These are phyloP conservation scores for Allantophomopsis lycopodina DNA, from an alignment of 2,329 filamentous ascomycete genomes.

Conservation along the genomic window DNA sequence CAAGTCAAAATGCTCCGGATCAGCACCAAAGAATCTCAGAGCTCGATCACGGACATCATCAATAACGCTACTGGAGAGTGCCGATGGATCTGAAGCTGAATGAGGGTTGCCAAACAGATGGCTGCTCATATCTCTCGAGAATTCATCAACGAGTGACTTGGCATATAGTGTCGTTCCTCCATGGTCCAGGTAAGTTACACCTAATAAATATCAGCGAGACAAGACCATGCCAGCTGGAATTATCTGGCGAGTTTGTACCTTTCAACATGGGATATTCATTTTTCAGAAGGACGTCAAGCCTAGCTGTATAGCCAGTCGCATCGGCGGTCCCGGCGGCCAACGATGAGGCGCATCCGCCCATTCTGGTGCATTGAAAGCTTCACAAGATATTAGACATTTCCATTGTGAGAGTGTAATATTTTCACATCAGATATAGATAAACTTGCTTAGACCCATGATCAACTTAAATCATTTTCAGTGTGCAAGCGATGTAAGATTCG, in stretches of 20 bases:
- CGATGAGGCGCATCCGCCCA: neutral
- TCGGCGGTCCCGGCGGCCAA: neutral
- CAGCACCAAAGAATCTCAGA: constrained; percentile 63
- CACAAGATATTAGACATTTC: neutral
- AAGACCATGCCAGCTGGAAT: neutral
- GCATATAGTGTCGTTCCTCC: constrained; percentile 69
- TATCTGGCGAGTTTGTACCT: neutral
- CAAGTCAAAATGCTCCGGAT: constrained; percentile 66
- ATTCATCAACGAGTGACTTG: constrained; percentile 63
- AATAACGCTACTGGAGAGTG: constrained; percentile 55
- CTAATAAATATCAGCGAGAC: constrained; percentile 24
- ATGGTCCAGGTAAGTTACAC: constrained; percentile 73
- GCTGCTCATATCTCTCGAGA: constrained; percentile 58
- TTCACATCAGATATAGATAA: neutral
- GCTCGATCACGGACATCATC: constrained; percentile 59
- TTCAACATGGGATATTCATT: constrained; percentile 2
- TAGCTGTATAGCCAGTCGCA: neutral
- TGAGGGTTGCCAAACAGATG: constrained; percentile 81
- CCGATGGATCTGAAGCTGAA: constrained; percentile 67
- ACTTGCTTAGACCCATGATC: neutral
- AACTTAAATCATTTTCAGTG: constrained; percentile 12
- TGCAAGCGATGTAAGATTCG: constrained; percentile 8
- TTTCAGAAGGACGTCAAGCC: neutral
- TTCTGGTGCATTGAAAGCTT: neutral
- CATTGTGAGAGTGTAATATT: neutral